Evolutionary conservation across 108 stramenopile species (phyloP).

Genomic region (Fragilariopsis cylindrus): DNA sequence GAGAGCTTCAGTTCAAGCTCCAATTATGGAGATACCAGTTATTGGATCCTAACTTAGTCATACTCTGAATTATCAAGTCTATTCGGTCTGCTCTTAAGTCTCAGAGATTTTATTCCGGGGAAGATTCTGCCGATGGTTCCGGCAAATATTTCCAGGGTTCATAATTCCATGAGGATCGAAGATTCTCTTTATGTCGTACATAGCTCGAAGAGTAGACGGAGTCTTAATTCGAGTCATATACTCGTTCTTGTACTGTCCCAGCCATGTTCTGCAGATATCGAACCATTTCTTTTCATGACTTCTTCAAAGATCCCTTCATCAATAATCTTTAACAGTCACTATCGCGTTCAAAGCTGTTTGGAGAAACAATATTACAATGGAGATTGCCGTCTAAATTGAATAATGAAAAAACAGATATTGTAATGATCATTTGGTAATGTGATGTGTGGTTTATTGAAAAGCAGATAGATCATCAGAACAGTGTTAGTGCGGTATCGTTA

Average conservation of each 20-base stretch:
- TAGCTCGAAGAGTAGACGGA: slow-evolving; percentile 43
- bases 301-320: slow-evolving; percentile 78
- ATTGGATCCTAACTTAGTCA: too few species aligned
- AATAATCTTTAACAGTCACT: slow-evolving; percentile 38
- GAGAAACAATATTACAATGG: slow-evolving; percentile 88
- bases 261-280: slow-evolving; percentile 98
- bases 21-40: too few species aligned
- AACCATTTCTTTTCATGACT: slow-evolving; percentile 79
- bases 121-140: too few species aligned
- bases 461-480: too few species aligned
- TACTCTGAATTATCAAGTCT: too few species aligned
- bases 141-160: slow-evolving; percentile 84
- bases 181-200: slow-evolving; percentile 58
- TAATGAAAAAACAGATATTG: too few species aligned
- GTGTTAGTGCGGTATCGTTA: too few species aligned
- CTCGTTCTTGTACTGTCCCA: slow-evolving; percentile 90
- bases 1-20: too few species aligned
- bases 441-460: too few species aligned
- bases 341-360: slow-evolving; percentile 50
- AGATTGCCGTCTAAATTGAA: slow-evolving; percentile 81
- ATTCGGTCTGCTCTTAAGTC: too few species aligned
- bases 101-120: too few species aligned
- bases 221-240: slow-evolving; percentile 48
- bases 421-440: too few species aligned
- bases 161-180: slow-evolving; percentile 83